A percentile compares a stretch with the other conserved stretches of the same genome.
These are phyloP conservation scores for Cryptococcus hybrid DNA, from an alignment of 1,284 basidiomycete species.

Conservation along the genomic window DNA sequence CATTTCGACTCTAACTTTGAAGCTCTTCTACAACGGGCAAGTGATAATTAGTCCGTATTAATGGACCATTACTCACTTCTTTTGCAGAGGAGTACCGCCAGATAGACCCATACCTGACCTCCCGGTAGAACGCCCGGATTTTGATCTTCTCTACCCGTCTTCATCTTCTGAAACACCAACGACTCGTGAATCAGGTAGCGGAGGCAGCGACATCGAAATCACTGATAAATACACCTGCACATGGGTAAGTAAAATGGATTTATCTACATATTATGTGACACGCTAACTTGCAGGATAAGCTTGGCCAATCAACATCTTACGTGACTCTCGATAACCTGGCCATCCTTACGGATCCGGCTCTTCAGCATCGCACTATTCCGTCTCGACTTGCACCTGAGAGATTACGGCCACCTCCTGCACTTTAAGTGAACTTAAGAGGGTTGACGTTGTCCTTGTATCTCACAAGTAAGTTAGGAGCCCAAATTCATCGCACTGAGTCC, in stretches of 20 bases:
- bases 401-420: conserved; percentile 49
- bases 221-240: conserved; percentile 44
- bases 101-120: conserved; percentile 41
- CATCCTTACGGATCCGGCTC: conserved; percentile 55
- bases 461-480: conserved; percentile 48
- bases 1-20: conserved; percentile 42
- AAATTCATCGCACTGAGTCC: neutral
- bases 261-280: neutral
- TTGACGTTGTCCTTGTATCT: conserved; percentile 52
- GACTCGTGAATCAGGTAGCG: conserved; percentile 6
- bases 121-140: conserved; percentile 42
- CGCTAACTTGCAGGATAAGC: conserved; percentile 20
- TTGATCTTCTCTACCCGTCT: conserved; percentile 35
- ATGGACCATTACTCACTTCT: conserved; percentile 13
- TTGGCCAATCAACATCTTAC: conserved; percentile 52
- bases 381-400: conserved; percentile 49
- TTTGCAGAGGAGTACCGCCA: conserved; percentile 30
- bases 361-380: conserved; percentile 50
- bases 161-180: conserved; percentile 4
- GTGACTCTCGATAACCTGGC: conserved; percentile 53
- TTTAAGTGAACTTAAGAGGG: conserved; percentile 49
- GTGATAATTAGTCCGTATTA: neutral
- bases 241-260: conserved; percentile 26
- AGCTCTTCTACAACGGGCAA: conserved; percentile 42
- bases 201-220: conserved; percentile 35